Evolutionary conservation across 2,329 filamentous ascomycete genomes (phyloP).

Genomic region (Xylaria digitata): DNA sequence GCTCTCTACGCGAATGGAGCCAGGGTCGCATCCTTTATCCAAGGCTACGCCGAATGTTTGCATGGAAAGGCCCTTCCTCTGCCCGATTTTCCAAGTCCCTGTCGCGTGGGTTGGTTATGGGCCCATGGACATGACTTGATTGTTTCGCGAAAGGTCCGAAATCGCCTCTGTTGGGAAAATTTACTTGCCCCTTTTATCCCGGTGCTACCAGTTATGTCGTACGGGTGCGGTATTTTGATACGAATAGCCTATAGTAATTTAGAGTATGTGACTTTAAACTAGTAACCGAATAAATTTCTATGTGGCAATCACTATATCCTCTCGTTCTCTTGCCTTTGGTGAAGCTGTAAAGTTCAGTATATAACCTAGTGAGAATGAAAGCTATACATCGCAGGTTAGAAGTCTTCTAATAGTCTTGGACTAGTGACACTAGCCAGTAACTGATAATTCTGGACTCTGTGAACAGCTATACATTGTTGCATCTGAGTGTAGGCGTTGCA

Average conservation of each 20-base stretch:
- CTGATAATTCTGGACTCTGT: not conserved
- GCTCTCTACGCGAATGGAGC: not conserved
- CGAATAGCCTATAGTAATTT: too few species aligned
- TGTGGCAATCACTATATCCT: not conserved
- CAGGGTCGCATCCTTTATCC: not conserved
- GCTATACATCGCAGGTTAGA: not conserved
- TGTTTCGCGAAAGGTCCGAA: too few species aligned
- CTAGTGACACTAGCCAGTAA: not conserved
- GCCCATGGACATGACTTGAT: too few species aligned
- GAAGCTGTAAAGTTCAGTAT: not conserved
- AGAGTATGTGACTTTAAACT: not conserved
- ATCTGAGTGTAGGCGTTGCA: too few species aligned
- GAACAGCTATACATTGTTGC: too few species aligned
- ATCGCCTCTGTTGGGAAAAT: not conserved
- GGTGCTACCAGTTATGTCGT: not conserved
- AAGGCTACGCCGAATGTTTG: not conserved
- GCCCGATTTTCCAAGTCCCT: not conserved
- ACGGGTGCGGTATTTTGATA: not conserved
- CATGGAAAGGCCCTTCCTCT: not conserved
- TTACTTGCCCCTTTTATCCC: not conserved
- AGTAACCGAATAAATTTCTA: not conserved
- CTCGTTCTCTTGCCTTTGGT: not conserved
- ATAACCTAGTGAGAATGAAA: too few species aligned
- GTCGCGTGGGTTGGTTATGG: not conserved
- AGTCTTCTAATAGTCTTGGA: not conserved